Percentiles rank a stretch among this genome's conserved stretches.
Evolutionary conservation across 495 filamentous ascomycete genomes (phyloP).

Genomic region (Tuber aestivum): DNA sequence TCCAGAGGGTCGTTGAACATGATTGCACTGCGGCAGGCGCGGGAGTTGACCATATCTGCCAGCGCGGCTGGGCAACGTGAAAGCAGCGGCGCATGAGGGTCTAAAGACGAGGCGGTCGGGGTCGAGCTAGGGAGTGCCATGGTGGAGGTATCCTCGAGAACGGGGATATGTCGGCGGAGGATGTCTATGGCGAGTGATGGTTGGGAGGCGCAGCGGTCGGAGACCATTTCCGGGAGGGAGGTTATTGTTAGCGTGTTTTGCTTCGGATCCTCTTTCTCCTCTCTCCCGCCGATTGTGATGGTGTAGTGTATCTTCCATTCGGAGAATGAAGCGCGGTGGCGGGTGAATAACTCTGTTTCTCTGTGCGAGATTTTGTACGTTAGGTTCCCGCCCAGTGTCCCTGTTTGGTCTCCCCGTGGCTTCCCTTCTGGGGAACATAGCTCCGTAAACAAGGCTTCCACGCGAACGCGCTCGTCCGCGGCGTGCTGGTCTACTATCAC

Average conservation of each 20-base stretch:
- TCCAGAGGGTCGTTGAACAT: conserved; percentile 90
- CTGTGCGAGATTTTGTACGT: conserved; percentile 18
- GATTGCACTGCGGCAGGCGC: conserved; percentile 83
- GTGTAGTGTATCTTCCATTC: conserved; percentile 23
- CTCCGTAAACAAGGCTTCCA: conserved; percentile 63
- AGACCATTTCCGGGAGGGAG: conserved; percentile 21
- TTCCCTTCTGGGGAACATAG: conserved; percentile 43
- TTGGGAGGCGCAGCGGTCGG: conserved; percentile 29
- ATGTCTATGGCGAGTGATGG: conserved; percentile 32
- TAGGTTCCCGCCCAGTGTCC: not conserved
- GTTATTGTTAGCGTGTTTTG: conserved; percentile 11
- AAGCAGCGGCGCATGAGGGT: not conserved
- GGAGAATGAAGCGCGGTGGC: conserved; percentile 42
- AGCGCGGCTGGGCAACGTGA: conserved; percentile 50
- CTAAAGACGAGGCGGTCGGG: not conserved
- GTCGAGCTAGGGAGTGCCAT: not conserved
- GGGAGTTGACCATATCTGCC: conserved; percentile 81
- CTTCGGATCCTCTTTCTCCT: conserved; percentile 2
- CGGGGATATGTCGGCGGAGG: conserved; percentile 19
- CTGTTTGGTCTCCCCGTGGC: not conserved
- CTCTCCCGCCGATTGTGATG: conserved; percentile 6
- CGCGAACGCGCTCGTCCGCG: conserved; percentile 77
- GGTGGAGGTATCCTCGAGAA: conserved; percentile 16
- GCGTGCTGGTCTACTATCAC: conserved; percentile 91
- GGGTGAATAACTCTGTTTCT: conserved; percentile 39